These are phyloP conservation scores for Pythium oligandrum DNA, from an alignment of 352 stramenopile genomes.

Conservation along the genomic window DNA sequence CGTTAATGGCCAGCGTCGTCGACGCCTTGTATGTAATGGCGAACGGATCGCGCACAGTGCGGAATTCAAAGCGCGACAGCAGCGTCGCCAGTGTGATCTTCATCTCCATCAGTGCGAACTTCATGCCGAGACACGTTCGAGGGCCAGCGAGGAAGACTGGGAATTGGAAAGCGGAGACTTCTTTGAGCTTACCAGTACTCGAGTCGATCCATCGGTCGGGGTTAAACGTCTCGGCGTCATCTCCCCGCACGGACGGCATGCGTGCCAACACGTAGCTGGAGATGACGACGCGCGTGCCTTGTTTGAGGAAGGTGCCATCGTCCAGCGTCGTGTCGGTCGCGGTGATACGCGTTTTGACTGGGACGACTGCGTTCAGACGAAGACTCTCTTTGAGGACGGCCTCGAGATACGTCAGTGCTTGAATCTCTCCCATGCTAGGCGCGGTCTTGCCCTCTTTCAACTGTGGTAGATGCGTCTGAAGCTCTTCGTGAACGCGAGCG, in stretches of 20 bases:
- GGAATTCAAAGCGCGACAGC: constrained; percentile 45
- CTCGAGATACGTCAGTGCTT: constrained; percentile 45
- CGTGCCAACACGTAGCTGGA: constrained; percentile 58
- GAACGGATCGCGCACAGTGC: constrained; percentile 28
- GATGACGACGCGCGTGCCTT: constrained; percentile 54
- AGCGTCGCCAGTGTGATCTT: constrained; percentile 56
- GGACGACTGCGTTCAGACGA: constrained; percentile 55
- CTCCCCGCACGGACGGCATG: constrained; percentile 51
- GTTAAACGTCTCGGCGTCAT: constrained; percentile 53
- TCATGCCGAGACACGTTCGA: constrained; percentile 61
- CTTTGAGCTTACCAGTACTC: constrained; percentile 29
- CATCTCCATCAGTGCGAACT: constrained; percentile 56
- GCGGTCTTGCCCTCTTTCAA: constrained; percentile 12
- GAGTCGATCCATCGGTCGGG: constrained; percentile 65
- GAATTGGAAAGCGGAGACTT: constrained; percentile 61
- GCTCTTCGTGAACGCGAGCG: constrained; percentile 21
- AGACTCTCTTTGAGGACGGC: constrained; percentile 57
- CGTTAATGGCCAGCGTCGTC: too few relatives aligned
- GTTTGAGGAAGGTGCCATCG: constrained; percentile 62
- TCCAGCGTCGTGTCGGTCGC: constrained; percentile 56
- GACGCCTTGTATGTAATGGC: too few relatives aligned
- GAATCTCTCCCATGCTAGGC: constrained; percentile 36
- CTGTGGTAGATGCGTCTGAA: constrained; percentile 19
- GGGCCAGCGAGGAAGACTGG: constrained; percentile 56
- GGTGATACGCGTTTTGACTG: constrained; percentile 43